Percentiles rank a stretch among this genome's conserved stretches.
phyloP scores from a whole-genome alignment of 2,329 filamentous ascomycete genomes.

The Hirsutella rhossiliensis region DNA sequence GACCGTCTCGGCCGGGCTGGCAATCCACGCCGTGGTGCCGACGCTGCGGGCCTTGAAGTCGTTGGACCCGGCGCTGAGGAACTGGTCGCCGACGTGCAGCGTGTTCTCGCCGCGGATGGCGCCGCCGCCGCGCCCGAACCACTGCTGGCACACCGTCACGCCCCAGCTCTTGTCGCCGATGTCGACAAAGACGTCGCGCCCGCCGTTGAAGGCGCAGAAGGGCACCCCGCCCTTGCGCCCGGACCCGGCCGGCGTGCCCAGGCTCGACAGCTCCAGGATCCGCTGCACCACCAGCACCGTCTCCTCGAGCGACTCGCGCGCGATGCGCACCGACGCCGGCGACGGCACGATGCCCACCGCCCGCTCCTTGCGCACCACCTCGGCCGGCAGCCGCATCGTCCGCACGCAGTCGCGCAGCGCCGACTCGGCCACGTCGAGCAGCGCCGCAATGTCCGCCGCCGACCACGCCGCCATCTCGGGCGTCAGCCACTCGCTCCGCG shows the following conservation, averaged over 20 bases:
- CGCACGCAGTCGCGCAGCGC: conserved; percentile 72
- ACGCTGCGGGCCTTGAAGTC: conserved; percentile 92
- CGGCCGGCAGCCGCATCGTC: conserved; percentile 67
- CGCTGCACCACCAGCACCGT: conserved; percentile 92
- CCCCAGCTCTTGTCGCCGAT: conserved; percentile 98
- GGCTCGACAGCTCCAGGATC: conserved; percentile 71
- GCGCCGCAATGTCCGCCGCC: conserved; percentile 59
- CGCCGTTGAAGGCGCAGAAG: conserved; percentile 97
- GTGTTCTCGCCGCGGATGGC: conserved; percentile 62
- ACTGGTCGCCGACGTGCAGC: conserved; percentile 93
- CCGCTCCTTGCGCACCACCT: conserved; percentile 76
- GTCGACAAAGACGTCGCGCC: conserved; percentile 95
- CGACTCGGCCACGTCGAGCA: conserved; percentile 83
- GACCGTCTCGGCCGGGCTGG: conserved; percentile 82
- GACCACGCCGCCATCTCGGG: conserved; percentile 69
- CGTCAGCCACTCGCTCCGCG: conserved; percentile 58
- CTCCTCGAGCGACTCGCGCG: conserved; percentile 85
- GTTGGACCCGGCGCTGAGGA: conserved; percentile 87
- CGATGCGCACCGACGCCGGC: conserved; percentile 52
- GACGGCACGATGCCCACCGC: conserved; percentile 64
- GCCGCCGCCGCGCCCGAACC: conserved; percentile 50
- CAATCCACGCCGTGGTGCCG: conserved; percentile 94
- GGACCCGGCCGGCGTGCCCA: conserved; percentile 9
- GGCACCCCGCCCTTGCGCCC: conserved; percentile 39
- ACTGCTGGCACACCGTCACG: conserved; percentile 81